These are phyloP conservation scores for Backusella luteola DNA, from an alignment of 192 early-diverging fungal species.

Conservation along the genomic window DNA sequence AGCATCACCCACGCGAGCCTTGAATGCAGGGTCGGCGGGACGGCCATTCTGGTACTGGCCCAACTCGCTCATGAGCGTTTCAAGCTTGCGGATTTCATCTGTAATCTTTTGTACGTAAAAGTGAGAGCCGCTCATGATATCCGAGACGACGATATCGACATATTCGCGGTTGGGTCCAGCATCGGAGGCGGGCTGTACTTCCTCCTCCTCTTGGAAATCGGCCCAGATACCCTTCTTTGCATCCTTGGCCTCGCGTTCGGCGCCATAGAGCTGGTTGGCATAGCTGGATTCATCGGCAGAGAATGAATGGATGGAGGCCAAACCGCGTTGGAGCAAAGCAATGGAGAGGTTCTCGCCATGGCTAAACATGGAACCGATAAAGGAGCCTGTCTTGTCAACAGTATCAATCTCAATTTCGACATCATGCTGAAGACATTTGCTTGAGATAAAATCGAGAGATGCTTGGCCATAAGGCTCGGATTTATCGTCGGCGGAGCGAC, in stretches of 20 bases:
- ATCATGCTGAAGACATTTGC: constrained; percentile 82
- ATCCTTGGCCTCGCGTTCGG: constrained; percentile 76
- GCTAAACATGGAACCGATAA: constrained; percentile 85
- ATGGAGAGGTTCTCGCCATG: constrained; percentile 71
- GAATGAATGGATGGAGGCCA: constrained; percentile 82
- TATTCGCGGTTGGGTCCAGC: constrained; percentile 67
- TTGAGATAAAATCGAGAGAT: constrained; percentile 67
- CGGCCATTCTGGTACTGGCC: constrained; percentile 54
- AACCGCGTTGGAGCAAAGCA: constrained; percentile 73
- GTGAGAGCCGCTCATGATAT: constrained; percentile 55
- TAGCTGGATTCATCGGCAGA: constrained; percentile 82
- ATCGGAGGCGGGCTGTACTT: constrained; percentile 40
- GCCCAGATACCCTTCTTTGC: constrained; percentile 73
- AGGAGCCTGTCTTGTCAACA: constrained; percentile 88
- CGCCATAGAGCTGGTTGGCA: constrained; percentile 65
- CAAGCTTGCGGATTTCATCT: constrained; percentile 62
- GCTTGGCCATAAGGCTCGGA: constrained; percentile 87
- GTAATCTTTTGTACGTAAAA: constrained; percentile 68
- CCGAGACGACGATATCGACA: constrained; percentile 70
- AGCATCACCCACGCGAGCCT: constrained; percentile 68
- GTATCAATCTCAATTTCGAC: constrained; percentile 88
- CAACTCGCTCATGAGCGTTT: constrained; percentile 84
- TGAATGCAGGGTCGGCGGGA: constrained; percentile 39
- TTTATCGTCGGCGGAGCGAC: constrained; percentile 63
- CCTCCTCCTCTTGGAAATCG: constrained; percentile 47